Evolutionary conservation across 2,329 filamentous ascomycete genomes (phyloP), one percentile per base, ranked within the genome.

Genomic region (Hymenoscyphus fructigenus): DNA sequence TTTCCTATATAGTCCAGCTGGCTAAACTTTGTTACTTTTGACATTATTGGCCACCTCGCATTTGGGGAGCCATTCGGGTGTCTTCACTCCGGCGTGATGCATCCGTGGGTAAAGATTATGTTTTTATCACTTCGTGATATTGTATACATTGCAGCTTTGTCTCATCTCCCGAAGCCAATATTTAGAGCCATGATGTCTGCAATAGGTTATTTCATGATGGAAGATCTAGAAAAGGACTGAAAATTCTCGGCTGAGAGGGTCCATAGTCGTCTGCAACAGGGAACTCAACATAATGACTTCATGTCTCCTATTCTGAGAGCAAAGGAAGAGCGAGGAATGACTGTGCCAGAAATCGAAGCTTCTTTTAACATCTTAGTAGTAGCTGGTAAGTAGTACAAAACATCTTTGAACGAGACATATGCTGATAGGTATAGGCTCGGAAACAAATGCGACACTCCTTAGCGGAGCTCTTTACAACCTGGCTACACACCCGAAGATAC

Each of bases 381-480:
- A 7, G 29, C 29, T 32, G 29, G 29, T 32, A 32, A 32, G 29
- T 32, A 32, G 29, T 32, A 32, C 29, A 32, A 4, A 3, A 7
- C 56, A 36, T 55, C 12, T 53, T 20, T n/a, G n/a, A 55, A 56
- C 32, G 15, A 29, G 20, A 56, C 47, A 7, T 12, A 59, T 41
- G 15, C 47, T 76, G 20, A 74, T 76, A 29, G 58, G 66, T 23
- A 59, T 72, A 4, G 71, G 75, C 5, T 73, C 69, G 3, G 76
- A 78, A 64, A 77, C 76, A 5, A 76, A 73, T 3, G 73, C 75
- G 0, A 75, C 73, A 2, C 63, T 74, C 6, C 55, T 75, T 26
- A 66, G 66, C n/a, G 72, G 72, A 10, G 65, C 63, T 32, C 68
- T n/a, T 66, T 66, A 55, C 15, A 86, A 88, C 69, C 78, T 91